A percentile compares a stretch with the other conserved stretches of the same genome.
These are phyloP conservation scores for Ilex aquifolium DNA, from an alignment of 257 asterid genomes.

Conservation along the genomic window DNA sequence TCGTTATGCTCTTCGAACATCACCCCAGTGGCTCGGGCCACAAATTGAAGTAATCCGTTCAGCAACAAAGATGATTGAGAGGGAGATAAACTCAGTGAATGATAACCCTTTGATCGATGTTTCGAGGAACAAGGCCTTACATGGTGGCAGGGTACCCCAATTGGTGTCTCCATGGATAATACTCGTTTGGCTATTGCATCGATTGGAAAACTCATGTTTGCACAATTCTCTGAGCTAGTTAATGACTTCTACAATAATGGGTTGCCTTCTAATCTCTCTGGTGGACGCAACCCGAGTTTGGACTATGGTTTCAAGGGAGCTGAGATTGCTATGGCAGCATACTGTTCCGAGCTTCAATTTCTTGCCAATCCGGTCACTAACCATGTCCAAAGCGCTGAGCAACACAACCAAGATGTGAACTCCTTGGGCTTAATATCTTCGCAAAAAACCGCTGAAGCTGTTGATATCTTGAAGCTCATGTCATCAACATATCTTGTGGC, in stretches of 20 bases:
- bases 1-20: conserved; percentile 44
- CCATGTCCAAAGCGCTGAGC: conserved; percentile 51
- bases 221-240: conserved; percentile 43
- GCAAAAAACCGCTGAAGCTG: conserved; percentile 40
- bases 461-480: conserved; percentile 42
- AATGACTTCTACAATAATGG: conserved; percentile 45
- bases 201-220: conserved; percentile 41
- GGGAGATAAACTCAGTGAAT: conserved; percentile 50
- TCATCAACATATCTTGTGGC: conserved; percentile 38
- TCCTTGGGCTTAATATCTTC: conserved; percentile 45
- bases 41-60: conserved; percentile 44
- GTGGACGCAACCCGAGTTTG: conserved; percentile 43
- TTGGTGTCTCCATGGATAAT: conserved; percentile 53
- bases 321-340: conserved; percentile 50
- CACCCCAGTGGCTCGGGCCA: conserved; percentile 55
- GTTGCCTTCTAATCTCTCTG: conserved; percentile 40
- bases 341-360: conserved; percentile 45
- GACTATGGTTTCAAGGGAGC: conserved; percentile 51
- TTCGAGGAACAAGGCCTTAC: conserved; percentile 44
- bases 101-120: conserved; percentile 50
- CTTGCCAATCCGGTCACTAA: conserved; percentile 46
- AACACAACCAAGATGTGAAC: conserved; percentile 55
- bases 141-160: conserved; percentile 48
- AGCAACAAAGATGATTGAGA: conserved; percentile 49
- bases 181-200: conserved; percentile 42